Conservation (phyloP, 768 basidiomycete genomes). For the Coprinopsis cinerea region DNA sequence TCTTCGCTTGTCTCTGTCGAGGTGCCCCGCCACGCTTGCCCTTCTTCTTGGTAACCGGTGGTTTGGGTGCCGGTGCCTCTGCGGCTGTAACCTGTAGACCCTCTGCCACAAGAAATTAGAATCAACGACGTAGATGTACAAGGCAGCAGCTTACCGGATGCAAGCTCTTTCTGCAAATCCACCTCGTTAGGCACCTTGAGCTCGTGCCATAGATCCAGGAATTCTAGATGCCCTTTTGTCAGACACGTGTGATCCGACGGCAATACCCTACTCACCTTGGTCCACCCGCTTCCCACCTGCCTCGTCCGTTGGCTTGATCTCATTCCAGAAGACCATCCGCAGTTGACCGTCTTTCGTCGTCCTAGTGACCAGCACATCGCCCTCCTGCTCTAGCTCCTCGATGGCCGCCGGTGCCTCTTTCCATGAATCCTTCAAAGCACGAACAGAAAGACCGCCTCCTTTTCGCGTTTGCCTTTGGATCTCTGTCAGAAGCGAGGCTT, state of each 20-base stretch:
- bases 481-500: constrained; percentile 76
- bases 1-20: constrained; percentile 69
- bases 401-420: constrained; percentile 62
- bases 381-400: constrained; percentile 19
- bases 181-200: constrained; percentile 83
- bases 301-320: constrained; percentile 73
- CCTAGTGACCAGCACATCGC: constrained; percentile 60
- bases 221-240: constrained; percentile 47
- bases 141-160: constrained; percentile 45
- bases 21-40: constrained; percentile 74
- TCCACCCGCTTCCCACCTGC: constrained; percentile 68
- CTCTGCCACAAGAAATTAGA: constrained; percentile 36
- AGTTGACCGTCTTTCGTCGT: constrained; percentile 73
- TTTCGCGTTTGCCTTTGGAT: constrained; percentile 81
- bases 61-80: constrained; percentile 50
- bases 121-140: constrained; percentile 6
- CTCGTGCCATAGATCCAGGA: constrained; percentile 80
- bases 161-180: constrained; percentile 72
- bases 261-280: constrained; percentile 77
- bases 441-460: constrained; percentile 81
- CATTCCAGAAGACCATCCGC: constrained; percentile 53
- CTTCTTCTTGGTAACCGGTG: constrained; percentile 56
- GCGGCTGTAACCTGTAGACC: constrained; percentile 77
- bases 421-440: constrained; percentile 86
- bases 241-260: constrained; percentile 3